Conservation (phyloP, 2,329 filamentous ascomycete genomes). For the Ophiocordyceps camponoti-leonardi region DNA sequence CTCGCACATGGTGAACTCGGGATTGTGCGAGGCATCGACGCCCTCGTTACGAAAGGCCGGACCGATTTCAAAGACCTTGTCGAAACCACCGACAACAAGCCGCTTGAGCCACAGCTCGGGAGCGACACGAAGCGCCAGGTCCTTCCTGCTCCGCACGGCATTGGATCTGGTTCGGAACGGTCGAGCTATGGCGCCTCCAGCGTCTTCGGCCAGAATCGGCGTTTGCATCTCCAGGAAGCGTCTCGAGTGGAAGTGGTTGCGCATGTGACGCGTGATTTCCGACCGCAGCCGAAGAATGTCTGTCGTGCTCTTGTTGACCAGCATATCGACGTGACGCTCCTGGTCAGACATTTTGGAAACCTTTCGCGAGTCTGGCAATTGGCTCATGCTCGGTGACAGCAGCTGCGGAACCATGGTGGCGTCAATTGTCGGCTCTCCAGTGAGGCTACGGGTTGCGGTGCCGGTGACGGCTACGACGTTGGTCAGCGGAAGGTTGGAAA, state of each 20-base stretch:
- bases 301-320: conserved; percentile 52
- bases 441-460: conserved; percentile 46
- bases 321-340: conserved; percentile 71
- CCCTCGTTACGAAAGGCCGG: conserved; percentile 88
- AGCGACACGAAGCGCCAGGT: conserved; percentile 69
- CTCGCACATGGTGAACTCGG: conserved; percentile 94
- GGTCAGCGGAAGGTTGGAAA: conserved; percentile 6
- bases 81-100: conserved; percentile 73
- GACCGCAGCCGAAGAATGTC: conserved; percentile 61
- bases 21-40: conserved; percentile 81
- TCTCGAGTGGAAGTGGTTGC: conserved; percentile 52
- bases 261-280: conserved; percentile 54
- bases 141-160: conserved; percentile 50
- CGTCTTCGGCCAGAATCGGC: conserved; percentile 65
- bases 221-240: conserved; percentile 81
- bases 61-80: conserved; percentile 84
- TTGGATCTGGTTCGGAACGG: conserved; percentile 71
- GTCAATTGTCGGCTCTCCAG: conserved; percentile 62
- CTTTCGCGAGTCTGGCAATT: conserved; percentile 53
- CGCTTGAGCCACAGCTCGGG: conserved; percentile 93
- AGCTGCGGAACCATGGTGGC: conserved; percentile 52
- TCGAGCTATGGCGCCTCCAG: conserved; percentile 74
- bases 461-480: conserved; percentile 46
- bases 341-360: conserved; percentile 57
- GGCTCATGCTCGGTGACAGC: conserved; percentile 62